Base-by-base conservation (phyloP, 2,329 filamentous ascomycete genomes). In the Ceratocystis cubensis region DNA sequence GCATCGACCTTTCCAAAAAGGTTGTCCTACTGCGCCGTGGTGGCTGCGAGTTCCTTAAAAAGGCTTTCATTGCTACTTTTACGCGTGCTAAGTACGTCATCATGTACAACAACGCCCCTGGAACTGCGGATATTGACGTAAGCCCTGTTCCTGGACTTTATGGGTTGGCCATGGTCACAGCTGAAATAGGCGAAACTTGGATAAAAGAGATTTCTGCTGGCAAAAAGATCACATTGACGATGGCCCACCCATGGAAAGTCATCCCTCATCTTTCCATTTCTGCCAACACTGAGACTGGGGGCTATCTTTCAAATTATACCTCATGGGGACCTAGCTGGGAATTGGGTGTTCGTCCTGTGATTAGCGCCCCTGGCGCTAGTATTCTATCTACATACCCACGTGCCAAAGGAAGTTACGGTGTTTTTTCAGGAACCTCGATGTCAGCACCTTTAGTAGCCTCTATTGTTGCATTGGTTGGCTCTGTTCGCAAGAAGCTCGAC, bases 291-390 rank as follows among this genome's bases (percentile, higher is more conserved):
- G 63, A 70, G 0, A 80, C 78, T 0, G 81, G 79, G 1, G 84
- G 84, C 5, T 80, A 78, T 59, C 71, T 81, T 44, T 83, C 79
- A 70, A 73, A 73, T 4, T 85, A 76, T 72, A 82, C 80, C 53
- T 81, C 79, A 5, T 87, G 83, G 84, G 84, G 84, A 6, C 84
- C 84, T 1, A 83, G 80, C 2, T 85, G 78, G 72, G 83, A 86
- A 71, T 75, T 83, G 69, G 78, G 81, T 59, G 73, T 81, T 61
- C 84, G 83, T 73, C 82, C 83, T 0, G 78, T 84, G 70, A 73
- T 84, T 53, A 79, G 78, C n/a, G 76, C 81, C 1, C 80, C 82
- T 2, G 83, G 84, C 45, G 82, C 82, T 61, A 77, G 78, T 63
- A 84, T 86, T 59, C 73, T 86, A 30, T 84, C 82, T 8, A 85